Evolutionary conservation across 2,329 filamentous ascomycete species (phyloP), one percentile per base, ranked within the genome.

Genomic region (Didymellaceae sp.): DNA sequence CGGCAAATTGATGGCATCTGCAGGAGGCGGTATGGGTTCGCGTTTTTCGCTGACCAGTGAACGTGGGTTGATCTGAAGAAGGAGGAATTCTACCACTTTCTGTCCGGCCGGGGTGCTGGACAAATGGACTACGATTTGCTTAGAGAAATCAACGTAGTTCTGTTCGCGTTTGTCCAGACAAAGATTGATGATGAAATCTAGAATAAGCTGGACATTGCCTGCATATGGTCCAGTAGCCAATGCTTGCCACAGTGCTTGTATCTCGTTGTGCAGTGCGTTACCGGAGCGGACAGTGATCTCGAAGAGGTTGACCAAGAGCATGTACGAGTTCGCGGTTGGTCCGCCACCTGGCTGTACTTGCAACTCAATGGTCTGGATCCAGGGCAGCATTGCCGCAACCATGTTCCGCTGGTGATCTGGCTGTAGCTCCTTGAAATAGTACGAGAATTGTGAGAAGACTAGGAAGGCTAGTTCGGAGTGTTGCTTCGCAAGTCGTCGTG

Each of bases 111-210:
- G 88, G 66, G 83, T 96, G 58, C 90, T 94, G 0, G 94, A 95
- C 5, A 99, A 74, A 70, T 97, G 97, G 0, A 99, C 95, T 13
- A 97, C 91, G 43, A 99, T 94, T 72, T 99, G 94, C 76, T 97
- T 99, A 5, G 93, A 93, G 68, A 95, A 96, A 62, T 97, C 91
- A 46, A 99, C 93, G 72, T 97, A 99, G 63, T 97, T 97, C 66
- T 99, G 94, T 71, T 99, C 95, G 39, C 93, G 86, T 24, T 93
- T 86, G 65, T 99, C 94, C 9, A 99, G 78, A 62, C 94, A 99
- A 4, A 97, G 82, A 21, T 86, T 87, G 74, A 99, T 97, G 73
- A 99, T 94, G 68, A 99, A 99, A 70, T 97, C 92, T 1, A 99
- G 82, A 10, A 97, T 90, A 25, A 99, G 79, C 47, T 95, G 90